phyloP scores from a whole-genome alignment of 2,329 filamentous ascomycete species.

The Trichoderma asperellum region DNA sequence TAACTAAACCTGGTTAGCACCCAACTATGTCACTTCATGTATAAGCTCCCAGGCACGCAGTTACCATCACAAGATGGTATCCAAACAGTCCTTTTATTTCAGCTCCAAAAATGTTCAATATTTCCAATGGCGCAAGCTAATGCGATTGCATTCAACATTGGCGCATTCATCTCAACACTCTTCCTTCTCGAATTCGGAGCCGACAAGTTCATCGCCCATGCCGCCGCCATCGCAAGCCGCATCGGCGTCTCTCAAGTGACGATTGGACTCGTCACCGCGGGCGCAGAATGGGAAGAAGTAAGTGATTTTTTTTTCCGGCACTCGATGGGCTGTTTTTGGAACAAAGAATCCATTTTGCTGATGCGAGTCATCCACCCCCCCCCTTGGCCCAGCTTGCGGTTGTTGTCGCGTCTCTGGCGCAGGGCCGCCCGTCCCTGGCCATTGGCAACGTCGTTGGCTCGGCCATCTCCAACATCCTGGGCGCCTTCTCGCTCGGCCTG shows the following conservation, averaged over 20 bases:
- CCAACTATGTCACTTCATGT: too few relatives aligned
- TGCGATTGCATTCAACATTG: background rate
- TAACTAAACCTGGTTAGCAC: too few relatives aligned
- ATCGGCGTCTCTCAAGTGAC: constrained; percentile 51
- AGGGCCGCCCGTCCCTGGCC: constrained; percentile 51
- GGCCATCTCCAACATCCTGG: constrained; percentile 58
- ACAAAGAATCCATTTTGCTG: too few relatives aligned
- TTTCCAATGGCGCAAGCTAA: background rate
- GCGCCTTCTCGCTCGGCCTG: constrained; percentile 58
- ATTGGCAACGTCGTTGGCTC: constrained; percentile 60
- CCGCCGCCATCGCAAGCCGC: background rate
- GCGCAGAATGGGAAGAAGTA: constrained; percentile 61
- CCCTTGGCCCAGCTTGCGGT: constrained; percentile 49
- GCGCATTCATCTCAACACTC: background rate
- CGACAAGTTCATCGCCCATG: constrained; percentile 11
- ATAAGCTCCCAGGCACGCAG: too few relatives aligned
- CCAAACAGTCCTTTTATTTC: too few relatives aligned
- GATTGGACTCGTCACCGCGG: constrained; percentile 56
- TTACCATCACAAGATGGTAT: too few relatives aligned
- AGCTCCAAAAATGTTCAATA: too few relatives aligned
- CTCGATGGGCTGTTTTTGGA: too few relatives aligned
- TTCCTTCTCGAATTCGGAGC: constrained; percentile 5
- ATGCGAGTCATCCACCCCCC: too few relatives aligned
- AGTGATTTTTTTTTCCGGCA: background rate
- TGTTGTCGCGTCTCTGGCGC: constrained; percentile 52